Evolutionary conservation across 495 filamentous ascomycete species (phyloP), one percentile per base, ranked within the genome.

Genomic region (Aspergillus sparsus): DNA sequence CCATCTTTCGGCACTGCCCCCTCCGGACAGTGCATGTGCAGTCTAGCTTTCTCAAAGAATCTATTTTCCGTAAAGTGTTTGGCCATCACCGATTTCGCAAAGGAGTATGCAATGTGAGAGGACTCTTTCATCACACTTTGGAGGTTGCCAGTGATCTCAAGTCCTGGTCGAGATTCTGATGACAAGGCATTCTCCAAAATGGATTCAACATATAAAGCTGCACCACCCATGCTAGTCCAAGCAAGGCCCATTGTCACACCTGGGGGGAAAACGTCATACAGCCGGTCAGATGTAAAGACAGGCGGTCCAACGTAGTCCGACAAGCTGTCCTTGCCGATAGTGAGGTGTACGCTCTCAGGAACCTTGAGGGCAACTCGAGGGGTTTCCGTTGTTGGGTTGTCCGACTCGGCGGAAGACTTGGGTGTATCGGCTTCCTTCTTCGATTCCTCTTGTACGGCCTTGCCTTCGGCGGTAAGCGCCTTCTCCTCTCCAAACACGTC

Each of bases 91-190:
- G 91, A 89, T 76, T 97, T 98, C 64, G 92, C 88, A 67, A 96
- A 99, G 7, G 89, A 94, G 79, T 99, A 98, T 59, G 95, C 95
- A 61, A 99, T 96, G 41, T 84, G 73, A 0, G 91, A 89, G 7
- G 92, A 97, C 72, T 99, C 95, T 73, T 97, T 97, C 95, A 99
- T 99, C 51, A 99, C 95, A 60, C 84, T 85, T 77, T 95, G 93
- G 42, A 99, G 79, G 69, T 97, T 98, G 47, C 95, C 95, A 10
- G 95, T 99, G 59, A 89, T 89, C 64, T 94, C 88, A 57, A 99
- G 76, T 15, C 89, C 86, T 2, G 94, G 88, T 11, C 85, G 84
- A 33, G 89, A 93, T 50, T 80, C 77, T 49, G 85, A 75, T 9
- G 79, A 85, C 61, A 98, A 82, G 7, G 88, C 82, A 57, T 84